Evolutionary conservation across 768 basidiomycete species (phyloP).

Genomic region (Kondoa malvinella): DNA sequence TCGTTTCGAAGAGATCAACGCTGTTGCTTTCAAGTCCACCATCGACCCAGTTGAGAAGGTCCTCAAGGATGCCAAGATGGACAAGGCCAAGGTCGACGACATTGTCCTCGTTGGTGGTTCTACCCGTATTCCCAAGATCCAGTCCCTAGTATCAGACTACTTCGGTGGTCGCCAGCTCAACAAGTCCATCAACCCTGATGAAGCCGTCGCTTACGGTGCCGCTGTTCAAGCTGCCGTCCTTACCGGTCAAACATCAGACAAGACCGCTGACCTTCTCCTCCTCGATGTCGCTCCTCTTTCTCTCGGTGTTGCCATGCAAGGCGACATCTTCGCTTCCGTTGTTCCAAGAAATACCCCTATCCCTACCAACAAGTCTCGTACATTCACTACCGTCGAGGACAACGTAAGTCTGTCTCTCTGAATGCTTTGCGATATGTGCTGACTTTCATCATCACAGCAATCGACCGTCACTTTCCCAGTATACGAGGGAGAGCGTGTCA

Average conservation of each 20-base stretch:
- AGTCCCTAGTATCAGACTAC: constrained; percentile 93
- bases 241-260: constrained; percentile 94
- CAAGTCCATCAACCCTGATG: constrained; percentile 99
- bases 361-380: constrained; percentile 96
- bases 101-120: constrained; percentile 99
- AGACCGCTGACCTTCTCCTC: constrained; percentile 93
- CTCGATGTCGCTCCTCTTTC: constrained; percentile 97
- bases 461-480: constrained; percentile 95
- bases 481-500: constrained; percentile 98
- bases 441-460: not conserved
- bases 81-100: constrained; percentile 61
- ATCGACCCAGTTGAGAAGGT: constrained; percentile 98
- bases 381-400: constrained; percentile 99
- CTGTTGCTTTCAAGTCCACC: constrained; percentile 83
- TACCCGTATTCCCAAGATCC: constrained; percentile 98
- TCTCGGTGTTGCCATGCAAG: constrained; percentile 99
- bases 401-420: constrained; percentile 58
- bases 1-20: constrained; percentile 99
- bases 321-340: constrained; percentile 98
- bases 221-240: constrained; percentile 98
- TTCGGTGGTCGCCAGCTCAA: constrained; percentile 95
- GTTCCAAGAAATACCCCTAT: constrained; percentile 99
- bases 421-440: no score
- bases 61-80: constrained; percentile 94
- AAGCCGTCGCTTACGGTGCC: constrained; percentile 98